phyloP scores from a whole-genome alignment of 176 grass and related monocot species.

The Eragrostis curvula region DNA sequence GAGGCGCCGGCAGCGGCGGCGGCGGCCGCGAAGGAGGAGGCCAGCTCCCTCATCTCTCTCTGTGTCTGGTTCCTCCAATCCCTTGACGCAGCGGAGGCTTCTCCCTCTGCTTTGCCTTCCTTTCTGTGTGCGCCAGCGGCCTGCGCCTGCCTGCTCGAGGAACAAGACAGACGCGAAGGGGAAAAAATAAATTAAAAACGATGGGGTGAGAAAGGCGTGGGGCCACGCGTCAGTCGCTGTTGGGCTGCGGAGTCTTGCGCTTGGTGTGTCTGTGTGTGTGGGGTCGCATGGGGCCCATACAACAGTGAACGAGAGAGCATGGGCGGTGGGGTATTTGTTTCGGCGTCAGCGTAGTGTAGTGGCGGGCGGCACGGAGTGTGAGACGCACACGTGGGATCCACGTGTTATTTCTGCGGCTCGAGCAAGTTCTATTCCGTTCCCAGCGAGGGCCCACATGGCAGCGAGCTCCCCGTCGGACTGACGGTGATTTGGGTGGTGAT shows the following conservation, averaged over 20 bases:
- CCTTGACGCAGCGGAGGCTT: background rate
- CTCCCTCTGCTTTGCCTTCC: background rate
- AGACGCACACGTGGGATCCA: constrained; percentile 1
- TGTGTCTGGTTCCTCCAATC: background rate
- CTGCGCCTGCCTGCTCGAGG: background rate
- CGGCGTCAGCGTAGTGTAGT: background rate
- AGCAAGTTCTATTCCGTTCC: background rate
- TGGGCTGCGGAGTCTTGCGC: background rate
- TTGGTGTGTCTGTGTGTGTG: background rate
- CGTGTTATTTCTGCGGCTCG: background rate
- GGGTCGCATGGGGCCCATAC: background rate
- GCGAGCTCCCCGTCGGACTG: background rate
- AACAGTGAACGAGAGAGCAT: background rate
- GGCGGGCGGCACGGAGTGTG: background rate
- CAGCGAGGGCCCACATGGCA: background rate
- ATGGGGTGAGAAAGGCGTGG: background rate
- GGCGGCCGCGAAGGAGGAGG: constrained; percentile 11
- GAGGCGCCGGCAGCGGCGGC: background rate
- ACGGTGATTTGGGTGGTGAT: background rate
- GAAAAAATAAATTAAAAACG: background rate
- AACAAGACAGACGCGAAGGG: background rate
- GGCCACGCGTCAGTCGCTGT: background rate
- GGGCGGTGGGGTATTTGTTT: background rate
- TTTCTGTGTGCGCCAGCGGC: constrained; percentile 3
- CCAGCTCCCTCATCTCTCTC: constrained; percentile 38